Conservation (phyloP, 257 asterid species). For the Nicotiana benthamiana region DNA sequence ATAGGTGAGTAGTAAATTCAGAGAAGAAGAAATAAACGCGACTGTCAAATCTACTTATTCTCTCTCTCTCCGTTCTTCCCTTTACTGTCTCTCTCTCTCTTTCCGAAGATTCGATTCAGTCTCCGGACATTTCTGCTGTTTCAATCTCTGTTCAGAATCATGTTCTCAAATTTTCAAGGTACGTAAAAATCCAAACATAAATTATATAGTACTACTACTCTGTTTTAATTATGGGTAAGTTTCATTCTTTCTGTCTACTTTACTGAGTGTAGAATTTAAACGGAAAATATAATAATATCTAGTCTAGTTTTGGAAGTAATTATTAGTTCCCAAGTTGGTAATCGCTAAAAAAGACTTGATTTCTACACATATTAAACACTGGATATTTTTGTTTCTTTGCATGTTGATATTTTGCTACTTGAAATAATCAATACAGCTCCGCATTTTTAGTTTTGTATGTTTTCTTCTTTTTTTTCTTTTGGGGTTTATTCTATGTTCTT, state of each 20-base stretch:
- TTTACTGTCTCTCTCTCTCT: not conserved
- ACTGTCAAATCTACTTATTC: constrained; percentile 13
- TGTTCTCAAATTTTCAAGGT: constrained; percentile 33
- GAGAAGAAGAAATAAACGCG: not conserved
- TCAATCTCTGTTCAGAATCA: constrained; percentile 13
- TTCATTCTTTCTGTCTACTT: not conserved
- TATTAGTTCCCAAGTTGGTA: not conserved
- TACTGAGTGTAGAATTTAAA: not conserved
- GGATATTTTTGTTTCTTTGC: not conserved
- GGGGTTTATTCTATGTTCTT: not conserved
- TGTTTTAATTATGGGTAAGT: not conserved
- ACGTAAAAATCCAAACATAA: not conserved
- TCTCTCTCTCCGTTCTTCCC: not conserved
- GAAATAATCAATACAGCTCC: too few relatives aligned
- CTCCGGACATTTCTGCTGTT: constrained; percentile 9
- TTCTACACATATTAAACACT: not conserved
- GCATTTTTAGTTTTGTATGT: too few relatives aligned
- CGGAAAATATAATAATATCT: too few relatives aligned
- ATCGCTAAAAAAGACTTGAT: not conserved
- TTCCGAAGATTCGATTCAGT: constrained; percentile 12
- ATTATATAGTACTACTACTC: not conserved
- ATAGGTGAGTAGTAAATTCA: not conserved
- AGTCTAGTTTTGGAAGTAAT: not conserved
- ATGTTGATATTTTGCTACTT: too few relatives aligned
- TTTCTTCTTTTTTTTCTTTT: too few relatives aligned